A percentile compares a stretch with the other conserved stretches of the same genome.
Evolutionary conservation across 805 yeast species (phyloP).

Genomic region (Isabelozyma gotoi): DNA sequence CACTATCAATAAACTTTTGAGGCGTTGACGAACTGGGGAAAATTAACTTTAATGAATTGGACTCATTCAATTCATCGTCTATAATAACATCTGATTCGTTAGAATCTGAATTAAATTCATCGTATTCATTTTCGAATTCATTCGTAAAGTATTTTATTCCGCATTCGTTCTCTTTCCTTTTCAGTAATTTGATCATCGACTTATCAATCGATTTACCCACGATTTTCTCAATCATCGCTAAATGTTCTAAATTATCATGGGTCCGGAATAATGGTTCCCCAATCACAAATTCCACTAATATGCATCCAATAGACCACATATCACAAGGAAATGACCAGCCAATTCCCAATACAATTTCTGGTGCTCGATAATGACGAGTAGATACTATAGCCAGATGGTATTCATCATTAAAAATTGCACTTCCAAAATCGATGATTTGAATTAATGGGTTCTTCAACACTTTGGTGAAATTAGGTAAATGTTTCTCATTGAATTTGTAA

Average conservation of each 20-base stretch:
- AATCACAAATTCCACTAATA: slow-evolving; percentile 82
- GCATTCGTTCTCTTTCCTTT: slow-evolving; percentile 38
- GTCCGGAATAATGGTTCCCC: slow-evolving; percentile 96
- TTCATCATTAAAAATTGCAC: slow-evolving; percentile 91
- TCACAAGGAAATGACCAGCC: slow-evolving; percentile 99
- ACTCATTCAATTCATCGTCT: slow-evolving; percentile 28
- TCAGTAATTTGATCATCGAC: slow-evolving; percentile 33
- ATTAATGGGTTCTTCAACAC: slow-evolving; percentile 76
- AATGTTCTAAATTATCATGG: slow-evolving; percentile 90
- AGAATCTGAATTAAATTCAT: slow-evolving; percentile 4
- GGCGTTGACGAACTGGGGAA: slow-evolving; percentile 43
- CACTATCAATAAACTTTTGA: slow-evolving; percentile 36
- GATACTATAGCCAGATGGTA: slow-evolving; percentile 90
- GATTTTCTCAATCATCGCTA: slow-evolving; percentile 90
- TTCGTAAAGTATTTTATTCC: slow-evolving; percentile 38
- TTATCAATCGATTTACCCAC: slow-evolving; percentile 55
- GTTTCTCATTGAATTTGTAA: slow-evolving; percentile 11
- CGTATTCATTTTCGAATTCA: slow-evolving; percentile 10
- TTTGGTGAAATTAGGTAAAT: slow-evolving; percentile 33
- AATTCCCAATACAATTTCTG: slow-evolving; percentile 89
- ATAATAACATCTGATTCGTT: slow-evolving; percentile 23
- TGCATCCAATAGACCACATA: slow-evolving; percentile 95
- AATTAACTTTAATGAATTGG: slow-evolving; percentile 25
- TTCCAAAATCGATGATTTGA: slow-evolving; percentile 94
- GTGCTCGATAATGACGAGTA: slow-evolving; percentile 95